Percentiles rank a stretch among this genome's conserved stretches.
phyloP scores from a whole-genome alignment of 2,329 filamentous ascomycete genomes.

The Drechslera avenae region DNA sequence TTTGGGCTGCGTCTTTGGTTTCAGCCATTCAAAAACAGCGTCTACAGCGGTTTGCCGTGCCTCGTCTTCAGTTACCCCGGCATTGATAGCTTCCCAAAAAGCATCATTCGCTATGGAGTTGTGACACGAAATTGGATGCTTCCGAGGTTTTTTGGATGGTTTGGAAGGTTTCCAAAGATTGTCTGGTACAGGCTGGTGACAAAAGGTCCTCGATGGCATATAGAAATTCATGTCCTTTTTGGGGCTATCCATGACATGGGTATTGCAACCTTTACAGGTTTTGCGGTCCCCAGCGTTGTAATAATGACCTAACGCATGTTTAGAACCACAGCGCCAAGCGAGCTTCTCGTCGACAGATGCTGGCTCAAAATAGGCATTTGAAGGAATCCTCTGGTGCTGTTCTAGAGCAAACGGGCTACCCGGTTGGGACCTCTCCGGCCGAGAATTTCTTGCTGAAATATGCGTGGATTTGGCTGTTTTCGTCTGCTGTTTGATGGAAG shows the following conservation, averaged over 20 bases:
- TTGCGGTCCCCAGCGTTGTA: constrained; percentile 38
- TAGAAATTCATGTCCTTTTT: constrained; percentile 36
- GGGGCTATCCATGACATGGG: constrained; percentile 16
- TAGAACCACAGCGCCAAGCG: constrained; percentile 36
- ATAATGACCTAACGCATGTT: constrained; percentile 34
- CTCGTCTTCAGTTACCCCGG: constrained; percentile 14
- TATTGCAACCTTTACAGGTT: constrained; percentile 30
- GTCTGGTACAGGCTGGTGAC: constrained; percentile 22
- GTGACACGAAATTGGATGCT: constrained; percentile 17
- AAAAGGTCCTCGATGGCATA: constrained; percentile 23
- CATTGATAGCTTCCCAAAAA: constrained; percentile 24
- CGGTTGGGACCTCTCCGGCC: constrained; percentile 2
- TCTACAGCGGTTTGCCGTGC: constrained; percentile 20
- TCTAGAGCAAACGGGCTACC: constrained; percentile 27
- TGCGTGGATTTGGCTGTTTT: neutral
- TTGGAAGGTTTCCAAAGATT: constrained; percentile 28
- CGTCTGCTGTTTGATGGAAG: neutral
- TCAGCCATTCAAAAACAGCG: constrained; percentile 19
- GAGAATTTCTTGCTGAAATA: neutral
- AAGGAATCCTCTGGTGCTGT: constrained; percentile 25
- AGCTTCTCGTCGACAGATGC: constrained; percentile 16
- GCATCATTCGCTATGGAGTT: constrained; percentile 35
- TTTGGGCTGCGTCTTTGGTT: constrained; percentile 15
- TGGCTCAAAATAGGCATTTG: constrained; percentile 28
- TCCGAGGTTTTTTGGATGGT: constrained; percentile 7